These are phyloP conservation scores for Pythium sukuiense DNA, from an alignment of 352 stramenopile species.

Conservation along the genomic window DNA sequence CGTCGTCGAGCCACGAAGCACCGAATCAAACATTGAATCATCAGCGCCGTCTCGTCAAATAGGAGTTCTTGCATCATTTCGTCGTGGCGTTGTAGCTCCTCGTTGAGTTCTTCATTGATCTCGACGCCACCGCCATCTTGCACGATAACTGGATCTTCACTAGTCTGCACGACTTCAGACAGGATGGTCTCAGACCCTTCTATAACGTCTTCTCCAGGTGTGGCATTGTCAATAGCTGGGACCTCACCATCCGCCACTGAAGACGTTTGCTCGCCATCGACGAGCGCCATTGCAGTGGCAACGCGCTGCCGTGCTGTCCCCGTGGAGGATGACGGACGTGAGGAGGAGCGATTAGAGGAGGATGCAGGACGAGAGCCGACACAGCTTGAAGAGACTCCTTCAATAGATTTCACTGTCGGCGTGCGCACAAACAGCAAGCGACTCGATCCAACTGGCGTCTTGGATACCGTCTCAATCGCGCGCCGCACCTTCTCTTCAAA, in stretches of 20 bases:
- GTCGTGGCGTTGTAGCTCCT: constrained; percentile 8
- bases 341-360: constrained; percentile 10
- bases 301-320: constrained; percentile 10
- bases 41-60: constrained; percentile 30
- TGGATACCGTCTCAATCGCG: constrained; percentile 45
- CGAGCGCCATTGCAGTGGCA: background rate
- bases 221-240: background rate
- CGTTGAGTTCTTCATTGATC: constrained; percentile 4
- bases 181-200: background rate
- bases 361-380: constrained; percentile 8
- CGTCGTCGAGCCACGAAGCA: constrained; percentile 34
- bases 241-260: background rate
- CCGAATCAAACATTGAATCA: constrained; percentile 41
- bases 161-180: background rate
- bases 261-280: background rate
- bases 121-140: background rate
- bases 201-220: too few species aligned
- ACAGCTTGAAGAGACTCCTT: background rate
- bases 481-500: constrained; percentile 58
- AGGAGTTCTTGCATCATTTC: constrained; percentile 14
- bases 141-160: background rate
- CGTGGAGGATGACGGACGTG: background rate
- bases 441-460: constrained; percentile 44
- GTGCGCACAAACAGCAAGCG: constrained; percentile 44
- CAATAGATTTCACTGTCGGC: constrained; percentile 32